Percentiles rank a stretch among this genome's conserved stretches.
Conservation (phyloP, 345 rosid species). For the Microthlaspi erraticum region DNA sequence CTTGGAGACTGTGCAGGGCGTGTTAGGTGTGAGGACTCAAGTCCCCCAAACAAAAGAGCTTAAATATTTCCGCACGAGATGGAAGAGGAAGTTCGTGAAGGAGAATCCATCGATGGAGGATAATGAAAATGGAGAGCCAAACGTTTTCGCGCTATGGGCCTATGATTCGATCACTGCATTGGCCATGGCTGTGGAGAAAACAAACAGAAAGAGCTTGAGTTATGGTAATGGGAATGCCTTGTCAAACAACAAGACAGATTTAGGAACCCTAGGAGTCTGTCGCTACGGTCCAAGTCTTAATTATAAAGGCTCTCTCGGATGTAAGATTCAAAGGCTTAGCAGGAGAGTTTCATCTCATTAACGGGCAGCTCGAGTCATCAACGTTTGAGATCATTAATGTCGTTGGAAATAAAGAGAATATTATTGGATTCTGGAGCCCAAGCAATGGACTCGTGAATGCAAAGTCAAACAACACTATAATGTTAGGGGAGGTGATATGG, state of each 20-base stretch:
- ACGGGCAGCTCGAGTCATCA: constrained; percentile 48
- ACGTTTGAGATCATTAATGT: constrained; percentile 55
- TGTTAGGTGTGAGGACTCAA: constrained; percentile 42
- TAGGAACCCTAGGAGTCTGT: constrained; percentile 25
- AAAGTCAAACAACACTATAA: not conserved
- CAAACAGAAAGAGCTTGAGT: not conserved
- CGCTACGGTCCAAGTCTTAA: constrained; percentile 43
- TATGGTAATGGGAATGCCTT: not conserved
- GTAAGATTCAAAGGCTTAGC: constrained; percentile 47
- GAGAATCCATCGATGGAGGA: not conserved
- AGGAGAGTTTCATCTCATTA: constrained; percentile 47
- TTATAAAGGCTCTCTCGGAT: constrained; percentile 32
- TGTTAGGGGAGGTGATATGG: constrained; percentile 45
- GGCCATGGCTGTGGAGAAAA: constrained; percentile 49
- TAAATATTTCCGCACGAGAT: constrained; percentile 35
- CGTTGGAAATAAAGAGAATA: constrained; percentile 34
- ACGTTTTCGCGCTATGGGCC: constrained; percentile 44
- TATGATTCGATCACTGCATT: constrained; percentile 53
- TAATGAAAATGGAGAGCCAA: not conserved
- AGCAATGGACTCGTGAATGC: constrained; percentile 22
- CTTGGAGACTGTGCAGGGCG: constrained; percentile 38
- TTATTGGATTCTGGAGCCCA: constrained; percentile 54
- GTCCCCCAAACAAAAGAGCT: constrained; percentile 31
- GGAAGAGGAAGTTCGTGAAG: constrained; percentile 21
- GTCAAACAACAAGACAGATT: constrained; percentile 9